Evolutionary conservation across 768 basidiomycete species (phyloP).

Genomic region (Naganishia onofrii): DNA sequence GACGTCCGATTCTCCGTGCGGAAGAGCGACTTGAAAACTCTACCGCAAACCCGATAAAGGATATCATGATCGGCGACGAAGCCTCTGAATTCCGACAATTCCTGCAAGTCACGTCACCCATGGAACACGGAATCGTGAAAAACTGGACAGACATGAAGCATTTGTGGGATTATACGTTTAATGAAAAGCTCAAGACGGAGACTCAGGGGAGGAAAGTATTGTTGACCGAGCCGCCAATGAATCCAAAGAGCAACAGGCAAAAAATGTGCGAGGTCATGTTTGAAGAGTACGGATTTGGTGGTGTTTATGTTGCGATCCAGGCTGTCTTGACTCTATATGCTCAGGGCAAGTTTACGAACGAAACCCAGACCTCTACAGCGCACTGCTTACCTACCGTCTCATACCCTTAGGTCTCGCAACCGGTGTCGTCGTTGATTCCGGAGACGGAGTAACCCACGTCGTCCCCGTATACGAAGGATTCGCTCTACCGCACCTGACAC

Average conservation of each 20-base stretch:
- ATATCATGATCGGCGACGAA: conserved; percentile 98
- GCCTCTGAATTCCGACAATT: conserved; percentile 90
- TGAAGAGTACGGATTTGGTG: conserved; percentile 93
- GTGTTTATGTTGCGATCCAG: conserved; percentile 96
- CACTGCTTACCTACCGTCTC: background rate
- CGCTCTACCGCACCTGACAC: conserved; percentile 88
- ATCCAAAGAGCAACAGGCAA: conserved; percentile 87
- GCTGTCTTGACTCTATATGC: conserved; percentile 97
- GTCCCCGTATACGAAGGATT: conserved; percentile 98
- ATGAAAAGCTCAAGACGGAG: conserved; percentile 88
- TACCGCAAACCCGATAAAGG: conserved; percentile 66
- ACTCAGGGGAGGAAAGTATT: conserved; percentile 82
- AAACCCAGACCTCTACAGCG: too few relatives aligned
- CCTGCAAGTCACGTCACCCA: conserved; percentile 93
- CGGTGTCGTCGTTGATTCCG: conserved; percentile 98
- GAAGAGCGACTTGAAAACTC: conserved; percentile 87
- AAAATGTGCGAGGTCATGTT: conserved; percentile 99
- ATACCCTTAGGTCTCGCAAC: conserved; percentile 84
- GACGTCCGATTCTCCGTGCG: conserved; percentile 92
- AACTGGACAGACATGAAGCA: conserved; percentile 99
- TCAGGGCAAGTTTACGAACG: conserved; percentile 67
- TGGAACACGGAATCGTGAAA: conserved; percentile 98
- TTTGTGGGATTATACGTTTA: conserved; percentile 97
- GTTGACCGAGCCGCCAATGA: conserved; percentile 98
- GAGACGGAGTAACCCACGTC: conserved; percentile 98